Base-by-base conservation (phyloP, 2,329 filamentous ascomycete genomes). In the Metarhizium album region DNA sequence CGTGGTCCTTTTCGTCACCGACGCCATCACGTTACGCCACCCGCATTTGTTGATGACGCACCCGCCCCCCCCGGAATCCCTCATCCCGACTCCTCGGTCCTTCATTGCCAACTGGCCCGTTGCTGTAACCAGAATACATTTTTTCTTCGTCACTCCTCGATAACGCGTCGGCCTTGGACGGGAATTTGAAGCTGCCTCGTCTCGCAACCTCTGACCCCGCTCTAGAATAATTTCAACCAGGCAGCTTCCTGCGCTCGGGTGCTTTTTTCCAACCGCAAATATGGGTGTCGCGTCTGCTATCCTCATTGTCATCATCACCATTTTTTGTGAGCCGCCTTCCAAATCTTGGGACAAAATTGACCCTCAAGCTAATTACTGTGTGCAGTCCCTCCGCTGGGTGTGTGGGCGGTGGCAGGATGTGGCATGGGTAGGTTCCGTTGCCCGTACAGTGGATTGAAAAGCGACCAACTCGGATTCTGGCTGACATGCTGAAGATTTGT, bases 361-460 rank as follows among this genome's bases (percentile, higher is more conserved):
- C 20, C 11, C 4, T 20, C 8, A 24, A 24, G 40, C 40, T 43
- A 13, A 43, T 13, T 3, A 22, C 6, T 8, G 20, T 24, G 20
- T 24, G 18, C 56, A 87, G 83, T 84, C 53, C 83, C 83, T 48
- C 83, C 83, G 14, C 64, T 83, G 50, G 83, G 82, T 47, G 82
- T 84, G 43, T 82, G 74, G 62, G 67, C 77, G 46, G 75, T 86
- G 48, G 76, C 82, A 51, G 83, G 83, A 60, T 86, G 82, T 60
- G 81, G 82, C 52, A 69, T 70, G 62, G 71, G 70, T 72, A 65
- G 60, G 67, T 62, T 33, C 31, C 27, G 31, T 40, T 31, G 38
- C n/a, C n/a, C n/a, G 42, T 16, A 6, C 5, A 18, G 11, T 23
- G 2, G 9, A 35, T 20, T 22, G 23, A 22, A 2, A 14, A n/a